Evolutionary conservation across 2,329 filamentous ascomycete species (phyloP), one percentile per base, ranked within the genome.

Genomic region (Monilinia polystroma): DNA sequence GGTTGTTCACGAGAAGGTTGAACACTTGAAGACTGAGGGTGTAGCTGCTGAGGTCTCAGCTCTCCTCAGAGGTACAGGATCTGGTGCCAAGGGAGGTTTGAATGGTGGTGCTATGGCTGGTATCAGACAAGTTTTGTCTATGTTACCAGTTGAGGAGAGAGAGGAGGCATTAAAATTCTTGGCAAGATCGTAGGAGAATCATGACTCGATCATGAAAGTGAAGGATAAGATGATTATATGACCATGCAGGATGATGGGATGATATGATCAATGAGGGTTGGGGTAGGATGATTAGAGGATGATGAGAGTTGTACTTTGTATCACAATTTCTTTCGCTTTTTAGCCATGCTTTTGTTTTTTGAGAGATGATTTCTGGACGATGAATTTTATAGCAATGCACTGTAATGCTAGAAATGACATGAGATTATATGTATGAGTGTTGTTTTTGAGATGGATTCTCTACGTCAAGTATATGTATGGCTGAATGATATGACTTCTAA

Each of bases 81-180:
- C 58, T 10, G 10, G 58, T 51, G 86, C 86, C 76, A 85, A 88
- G 70, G 87, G 86, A 70, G 88, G 87, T 55, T 85, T 96, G 77
- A 93, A 90, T 83, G 64, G 64, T 4, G 56, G 58, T 51, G 58
- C 58, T 38, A 60, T 60, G 58, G 58, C 58, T 51, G 94, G 95
- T 74, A 88, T 99, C 29, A 88, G 92, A 75, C 90, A 94, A 72
- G 86, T 96, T 70, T 80, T 98, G 73, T 88, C 90, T 74, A 93
- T 94, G 78, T 86, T 99, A 81, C 92, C 93, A 23, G 90, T 93
- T 62, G 87, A 87, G 71, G 93, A 99, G 84, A 90, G 92, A 78
- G 93, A 97, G 79, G 75, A 74, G 66, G 76, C 76, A 1, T 66
- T 77, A 62, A 76, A 70, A 54, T 77, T 74, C 64, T 73, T 77